Evolutionary conservation across 1,139 yeast genomes (phyloP), one percentile per base, ranked within the genome.

Genomic region (Petasospora fabianii): DNA sequence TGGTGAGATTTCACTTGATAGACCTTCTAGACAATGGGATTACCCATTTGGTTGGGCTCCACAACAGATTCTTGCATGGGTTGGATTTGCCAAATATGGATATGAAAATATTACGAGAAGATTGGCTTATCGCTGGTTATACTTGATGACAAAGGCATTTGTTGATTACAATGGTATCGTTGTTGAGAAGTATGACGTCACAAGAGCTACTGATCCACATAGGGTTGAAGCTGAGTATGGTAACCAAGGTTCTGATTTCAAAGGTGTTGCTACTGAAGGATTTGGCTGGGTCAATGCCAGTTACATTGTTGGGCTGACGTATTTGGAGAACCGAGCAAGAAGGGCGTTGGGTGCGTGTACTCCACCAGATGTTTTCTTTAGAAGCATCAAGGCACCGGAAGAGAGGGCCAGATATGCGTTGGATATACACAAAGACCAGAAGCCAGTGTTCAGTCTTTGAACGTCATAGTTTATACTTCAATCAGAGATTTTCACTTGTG

Each of bases 1-100:
- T 43, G 97, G 97, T 20, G 77, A 68, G 14, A 67, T 84, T 22
- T 78, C 84, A 2, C 61, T 85, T 22, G 68, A 75, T 37, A 69
- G 90, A 51, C 96, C 96, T 18, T 79, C 85, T 24, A 75, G 97
- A 61, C 98, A 92, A 65, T 92, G 98, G 98, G 98, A 92, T 61
- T 92, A 82, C 59, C 98, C 98, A 6, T 87, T 70, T 57, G 98
- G 97, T 5, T 92, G 98, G 98, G 97, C 98, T 0, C 98, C 98
- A 3, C 98, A 94, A 60, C 98, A 92, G 61, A 86, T 92, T 16
- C 65, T 92, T 39, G 94, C 96, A 1, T 92, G 98, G 98, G 75
- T 75, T 32, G 98, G 97, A 0, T 68, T 92, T 29, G 58, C 61
- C 24, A 76, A 81, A 41, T 92, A 92, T 58, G 95, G 94, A 0